Base-by-base conservation (phyloP, 2,329 filamentous ascomycete genomes). In the Chrysoporthe austroafricana region DNA sequence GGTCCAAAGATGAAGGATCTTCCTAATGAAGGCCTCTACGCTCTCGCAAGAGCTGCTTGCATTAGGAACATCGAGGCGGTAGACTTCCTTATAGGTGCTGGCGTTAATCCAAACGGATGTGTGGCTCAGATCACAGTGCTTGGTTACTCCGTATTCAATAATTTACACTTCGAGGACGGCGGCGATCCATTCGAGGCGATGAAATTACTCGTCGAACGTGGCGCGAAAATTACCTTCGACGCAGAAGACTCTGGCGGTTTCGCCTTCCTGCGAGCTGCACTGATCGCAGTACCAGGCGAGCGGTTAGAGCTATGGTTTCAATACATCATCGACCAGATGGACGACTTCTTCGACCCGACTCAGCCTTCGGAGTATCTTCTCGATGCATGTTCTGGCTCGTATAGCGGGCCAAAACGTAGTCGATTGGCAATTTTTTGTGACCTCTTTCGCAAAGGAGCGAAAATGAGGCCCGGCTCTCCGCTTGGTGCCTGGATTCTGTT, bases 281-380 rank as follows among this genome's bases (percentile, higher is more conserved):
- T 26, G 48, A 0, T 14, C 3, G 3, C 2, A 1, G 1, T 1
- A 21, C 1, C 21, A 21, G 21, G 1, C 21, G 1, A 1, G 21
- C 21, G 21, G 1, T 21, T 1, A 21, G 21, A 21, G 21, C 21
- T 1, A 21, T 21, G 21, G 21, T 1, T 21, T 26, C 9, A 9
- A 32, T 52, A 52, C 21, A 14, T 26, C 9, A 32, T 52, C 48
- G 21, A 52, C 21, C 48, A 52, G 11, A 26, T 52, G 7, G 21
- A 26, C 9, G 21, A 26, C 21, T 32, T 52, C 9, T 11, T 11
- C 9, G 48, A 14, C 21, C 21, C 21, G 48, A 32, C 48, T 32
- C 48, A 32, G 11, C 21, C 9, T 32, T 52, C 21, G 21, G 48
- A 32, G n/a, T 26, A 4, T 52, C 48, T 52, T 21, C 21, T 52